These are phyloP conservation scores for Huntiella moniliformis DNA, from an alignment of 2,329 filamentous ascomycete species.

Conservation along the genomic window DNA sequence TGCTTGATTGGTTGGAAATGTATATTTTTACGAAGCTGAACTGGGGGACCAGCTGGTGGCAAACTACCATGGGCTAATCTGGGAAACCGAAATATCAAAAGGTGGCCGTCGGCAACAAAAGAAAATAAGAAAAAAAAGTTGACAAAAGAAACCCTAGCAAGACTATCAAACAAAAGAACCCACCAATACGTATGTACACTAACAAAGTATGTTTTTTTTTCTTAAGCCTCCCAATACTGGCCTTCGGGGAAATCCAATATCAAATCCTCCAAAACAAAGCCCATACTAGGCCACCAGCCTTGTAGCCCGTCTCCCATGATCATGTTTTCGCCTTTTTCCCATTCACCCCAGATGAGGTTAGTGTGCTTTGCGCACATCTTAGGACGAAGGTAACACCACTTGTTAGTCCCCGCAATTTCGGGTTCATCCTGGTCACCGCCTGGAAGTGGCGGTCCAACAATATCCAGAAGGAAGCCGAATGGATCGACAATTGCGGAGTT, in stretches of 20 bases:
- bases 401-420: constrained; percentile 27
- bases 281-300: constrained; percentile 2
- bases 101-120: neutral
- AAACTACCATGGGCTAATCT: too few species aligned
- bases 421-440: constrained; percentile 20
- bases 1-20: too few species aligned
- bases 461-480: constrained; percentile 23
- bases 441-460: constrained; percentile 32
- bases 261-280: neutral
- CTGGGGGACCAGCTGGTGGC: too few species aligned
- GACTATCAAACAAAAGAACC: neutral
- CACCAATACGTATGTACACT: neutral
- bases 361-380: neutral
- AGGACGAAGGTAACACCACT: constrained; percentile 25
- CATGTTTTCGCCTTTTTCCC: neutral
- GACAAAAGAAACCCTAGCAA: neutral
- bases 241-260: constrained; percentile 2
- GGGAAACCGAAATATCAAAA: neutral
- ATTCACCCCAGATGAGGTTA: neutral
- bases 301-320: constrained; percentile 11
- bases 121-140: neutral
- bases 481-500: constrained; percentile 21
- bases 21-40: too few species aligned
- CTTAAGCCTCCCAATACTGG: neutral
- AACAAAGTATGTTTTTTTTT: neutral